These are phyloP conservation scores for Podospora pseudocomata DNA, from an alignment of 495 filamentous ascomycete genomes.

Conservation along the genomic window DNA sequence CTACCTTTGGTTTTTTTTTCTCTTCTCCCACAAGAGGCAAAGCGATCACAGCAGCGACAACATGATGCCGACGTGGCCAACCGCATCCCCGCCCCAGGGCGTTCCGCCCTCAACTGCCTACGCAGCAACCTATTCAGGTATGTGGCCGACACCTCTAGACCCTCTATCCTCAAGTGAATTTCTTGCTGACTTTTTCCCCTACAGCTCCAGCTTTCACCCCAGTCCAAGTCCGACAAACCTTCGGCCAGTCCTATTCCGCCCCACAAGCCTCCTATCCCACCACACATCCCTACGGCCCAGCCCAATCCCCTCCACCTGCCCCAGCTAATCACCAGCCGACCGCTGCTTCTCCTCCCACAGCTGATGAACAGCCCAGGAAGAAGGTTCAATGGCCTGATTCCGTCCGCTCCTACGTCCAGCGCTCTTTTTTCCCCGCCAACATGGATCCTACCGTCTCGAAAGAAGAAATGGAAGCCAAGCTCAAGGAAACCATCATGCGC, in stretches of 20 bases:
- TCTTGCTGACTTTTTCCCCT: slow-evolving; percentile 19
- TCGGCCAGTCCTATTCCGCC: slow-evolving; percentile 38
- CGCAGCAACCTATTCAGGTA: slow-evolving; percentile 31
- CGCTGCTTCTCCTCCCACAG: slow-evolving; percentile 18
- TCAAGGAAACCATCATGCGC: slow-evolving; percentile 79
- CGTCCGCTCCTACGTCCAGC: slow-evolving; percentile 78
- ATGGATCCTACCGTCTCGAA: slow-evolving; percentile 59
- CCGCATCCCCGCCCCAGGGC: slow-evolving; percentile 32
- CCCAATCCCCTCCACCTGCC: slow-evolving; percentile 21
- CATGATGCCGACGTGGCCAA: slow-evolving; percentile 34
- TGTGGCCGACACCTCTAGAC: slow-evolving; percentile 7
- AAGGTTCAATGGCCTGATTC: slow-evolving; percentile 72
- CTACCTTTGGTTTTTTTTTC: too few species aligned
- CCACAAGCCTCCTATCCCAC: slow-evolving; percentile 29
- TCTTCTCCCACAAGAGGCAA: too few species aligned
- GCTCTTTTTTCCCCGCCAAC: slow-evolving; percentile 73
- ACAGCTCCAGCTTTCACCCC: slow-evolving; percentile 49
- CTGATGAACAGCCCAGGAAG: slow-evolving; percentile 39
- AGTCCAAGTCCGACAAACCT: slow-evolving; percentile 46
- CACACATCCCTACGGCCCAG: slow-evolving; percentile 26
- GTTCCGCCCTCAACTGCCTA: slow-evolving; percentile 33
- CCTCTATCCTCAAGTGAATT: background rate
- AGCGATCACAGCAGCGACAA: slow-evolving; percentile 1
- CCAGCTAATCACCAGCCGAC: slow-evolving; percentile 28
- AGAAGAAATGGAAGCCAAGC: slow-evolving; percentile 73